These are phyloP conservation scores for Hymenotorrendiella dingleyae DNA, from an alignment of 2,329 filamentous ascomycete species.

Conservation along the genomic window DNA sequence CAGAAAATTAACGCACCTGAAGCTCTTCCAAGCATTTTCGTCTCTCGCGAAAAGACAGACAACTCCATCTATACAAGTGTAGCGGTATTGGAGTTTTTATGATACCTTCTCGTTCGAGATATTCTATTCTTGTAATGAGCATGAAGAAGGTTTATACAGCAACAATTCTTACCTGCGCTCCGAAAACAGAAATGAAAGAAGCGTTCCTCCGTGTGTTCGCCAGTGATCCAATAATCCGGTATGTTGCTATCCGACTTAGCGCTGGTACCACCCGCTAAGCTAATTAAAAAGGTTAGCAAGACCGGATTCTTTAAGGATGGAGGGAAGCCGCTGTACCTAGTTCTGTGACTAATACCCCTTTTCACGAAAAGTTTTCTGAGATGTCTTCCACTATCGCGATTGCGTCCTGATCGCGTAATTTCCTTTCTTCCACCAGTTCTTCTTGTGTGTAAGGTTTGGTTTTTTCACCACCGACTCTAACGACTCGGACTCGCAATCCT, in stretches of 20 bases:
- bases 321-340: background rate
- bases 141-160: no score
- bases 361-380: background rate
- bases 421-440: no score
- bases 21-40: conserved; percentile 5
- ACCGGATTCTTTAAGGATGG: background rate
- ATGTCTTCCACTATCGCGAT: background rate
- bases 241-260: no score
- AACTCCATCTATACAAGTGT: conserved; percentile 3
- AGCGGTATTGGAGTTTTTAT: conserved; percentile 5
- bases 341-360: conserved; percentile 6
- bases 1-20: conserved; percentile 2
- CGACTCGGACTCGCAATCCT: no score
- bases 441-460: no score
- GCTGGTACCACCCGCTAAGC: background rate
- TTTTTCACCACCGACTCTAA: no score
- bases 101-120: background rate
- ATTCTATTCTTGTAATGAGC: no score
- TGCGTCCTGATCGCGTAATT: background rate
- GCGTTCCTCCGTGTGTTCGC: no score
- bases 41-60: conserved; percentile 1
- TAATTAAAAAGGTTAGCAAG: background rate
- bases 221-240: no score
- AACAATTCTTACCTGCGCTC: no score
- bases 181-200: no score